A percentile compares a stretch with the other conserved stretches of the same genome.
These are phyloP conservation scores for Silene uniflora DNA, from an alignment of 148 eudicot species.

Conservation along the genomic window DNA sequence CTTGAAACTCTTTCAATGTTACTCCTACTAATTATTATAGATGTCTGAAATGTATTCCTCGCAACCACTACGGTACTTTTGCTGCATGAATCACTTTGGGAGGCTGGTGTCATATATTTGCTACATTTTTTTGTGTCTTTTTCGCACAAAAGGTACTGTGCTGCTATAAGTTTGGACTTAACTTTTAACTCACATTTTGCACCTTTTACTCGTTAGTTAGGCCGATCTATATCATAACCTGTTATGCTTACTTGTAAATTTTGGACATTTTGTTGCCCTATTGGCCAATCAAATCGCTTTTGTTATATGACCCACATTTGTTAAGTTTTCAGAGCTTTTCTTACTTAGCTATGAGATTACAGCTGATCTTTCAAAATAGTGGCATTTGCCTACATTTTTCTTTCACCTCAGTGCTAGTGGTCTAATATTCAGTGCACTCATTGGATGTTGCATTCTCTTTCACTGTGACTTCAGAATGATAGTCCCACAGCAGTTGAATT, in stretches of 20 bases:
- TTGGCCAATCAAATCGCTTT: not conserved
- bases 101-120: not conserved
- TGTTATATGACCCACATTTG: not conserved
- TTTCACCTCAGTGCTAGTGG: not conserved
- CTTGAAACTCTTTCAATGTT: not conserved
- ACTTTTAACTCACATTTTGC: not conserved
- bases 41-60: not conserved
- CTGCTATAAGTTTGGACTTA: too few relatives aligned
- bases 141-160: not conserved
- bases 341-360: not conserved
- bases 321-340: not conserved
- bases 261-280: not conserved
- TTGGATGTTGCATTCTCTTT: not conserved
- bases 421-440: not conserved
- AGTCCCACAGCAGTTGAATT: constrained; percentile 43
- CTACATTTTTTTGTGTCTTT: not conserved
- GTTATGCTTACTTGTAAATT: not conserved
- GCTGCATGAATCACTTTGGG: not conserved
- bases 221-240: too few relatives aligned
- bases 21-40: not conserved
- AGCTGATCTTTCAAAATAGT: not conserved
- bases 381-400: not conserved
- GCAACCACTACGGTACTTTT: not conserved
- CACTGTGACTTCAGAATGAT: constrained; percentile 33
- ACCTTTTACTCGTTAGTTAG: too few relatives aligned